phyloP scores from a whole-genome alignment of 2,329 filamentous ascomycete species.

The Cercospora sp. region DNA sequence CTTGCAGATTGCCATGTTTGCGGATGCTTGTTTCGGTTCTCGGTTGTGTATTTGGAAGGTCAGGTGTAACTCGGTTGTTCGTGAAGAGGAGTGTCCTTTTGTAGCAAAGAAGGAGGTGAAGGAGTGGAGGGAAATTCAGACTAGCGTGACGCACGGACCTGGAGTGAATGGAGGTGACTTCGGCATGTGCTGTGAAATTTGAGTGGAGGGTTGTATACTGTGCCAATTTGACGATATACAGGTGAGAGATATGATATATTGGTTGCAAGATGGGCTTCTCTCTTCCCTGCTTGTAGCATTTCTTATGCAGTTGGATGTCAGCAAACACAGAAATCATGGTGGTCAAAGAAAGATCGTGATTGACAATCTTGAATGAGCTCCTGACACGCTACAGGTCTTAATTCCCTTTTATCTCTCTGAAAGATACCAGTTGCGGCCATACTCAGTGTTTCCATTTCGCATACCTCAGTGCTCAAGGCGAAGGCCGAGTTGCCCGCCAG shows the following conservation, averaged over 20 bases:
- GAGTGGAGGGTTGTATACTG: no score
- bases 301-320: no score
- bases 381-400: not conserved
- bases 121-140: not conserved
- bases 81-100: not conserved
- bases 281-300: no score
- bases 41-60: not conserved
- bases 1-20: not conserved
- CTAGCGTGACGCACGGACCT: not conserved
- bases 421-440: not conserved
- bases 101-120: not conserved
- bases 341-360: no score
- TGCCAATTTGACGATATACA: not conserved
- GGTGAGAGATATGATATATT: no score
- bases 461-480: no score
- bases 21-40: not conserved
- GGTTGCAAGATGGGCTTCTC: no score
- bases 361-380: no score
- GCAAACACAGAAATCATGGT: no score
- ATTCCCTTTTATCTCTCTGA: not conserved
- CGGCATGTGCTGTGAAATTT: not conserved
- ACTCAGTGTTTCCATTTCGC: no score
- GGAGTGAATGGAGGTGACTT: not conserved
- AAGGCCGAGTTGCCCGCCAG: no score
- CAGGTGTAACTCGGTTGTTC: rapidly evolving